Conservation (phyloP, 352 stramenopile genomes). For the Phytophthora pini region DNA sequence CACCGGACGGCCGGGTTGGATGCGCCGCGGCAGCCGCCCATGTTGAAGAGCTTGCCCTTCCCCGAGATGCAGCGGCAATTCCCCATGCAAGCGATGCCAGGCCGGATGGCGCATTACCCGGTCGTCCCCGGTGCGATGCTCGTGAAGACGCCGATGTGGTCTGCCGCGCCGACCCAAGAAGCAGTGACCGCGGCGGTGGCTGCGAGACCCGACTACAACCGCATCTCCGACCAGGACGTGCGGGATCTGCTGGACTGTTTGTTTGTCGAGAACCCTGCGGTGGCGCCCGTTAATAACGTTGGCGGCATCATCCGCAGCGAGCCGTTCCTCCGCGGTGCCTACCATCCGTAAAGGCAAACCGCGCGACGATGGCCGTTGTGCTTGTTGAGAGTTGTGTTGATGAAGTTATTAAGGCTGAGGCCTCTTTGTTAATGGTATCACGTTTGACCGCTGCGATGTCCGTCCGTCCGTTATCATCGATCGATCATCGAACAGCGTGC, state of each 20-base stretch:
- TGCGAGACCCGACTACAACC: conserved; percentile 24
- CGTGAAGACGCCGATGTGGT: conserved; percentile 31
- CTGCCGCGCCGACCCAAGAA: conserved; percentile 17
- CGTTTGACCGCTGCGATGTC: conserved; percentile 9
- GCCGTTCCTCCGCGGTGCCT: conserved; percentile 35
- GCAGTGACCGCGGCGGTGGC: neutral
- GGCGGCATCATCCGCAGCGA: conserved; percentile 40
- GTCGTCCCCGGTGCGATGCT: conserved; percentile 36
- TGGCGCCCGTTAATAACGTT: conserved; percentile 26
- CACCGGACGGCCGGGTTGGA: conserved; percentile 11
- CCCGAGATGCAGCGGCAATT: conserved; percentile 28
- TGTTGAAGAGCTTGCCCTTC: conserved; percentile 30
- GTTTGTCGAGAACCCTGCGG: conserved; percentile 38
- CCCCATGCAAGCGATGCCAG: conserved; percentile 15
- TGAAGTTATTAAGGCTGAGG: conserved; percentile 35
- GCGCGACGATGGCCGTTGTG: neutral
- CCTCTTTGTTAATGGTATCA: conserved; percentile 26
- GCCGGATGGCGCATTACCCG: conserved; percentile 25
- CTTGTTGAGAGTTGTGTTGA: conserved; percentile 28
- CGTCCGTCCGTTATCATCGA: conserved; percentile 14
- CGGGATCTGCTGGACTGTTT: conserved; percentile 48
- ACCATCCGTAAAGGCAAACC: conserved; percentile 26
- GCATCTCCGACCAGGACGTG: conserved; percentile 51
- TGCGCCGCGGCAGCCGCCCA: conserved; percentile 14
- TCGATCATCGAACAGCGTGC: conserved; percentile 7